A percentile compares a stretch with the other conserved stretches of the same genome.
These are phyloP conservation scores for Candida boidinii DNA, from an alignment of 805 yeast genomes.

Conservation along the genomic window DNA sequence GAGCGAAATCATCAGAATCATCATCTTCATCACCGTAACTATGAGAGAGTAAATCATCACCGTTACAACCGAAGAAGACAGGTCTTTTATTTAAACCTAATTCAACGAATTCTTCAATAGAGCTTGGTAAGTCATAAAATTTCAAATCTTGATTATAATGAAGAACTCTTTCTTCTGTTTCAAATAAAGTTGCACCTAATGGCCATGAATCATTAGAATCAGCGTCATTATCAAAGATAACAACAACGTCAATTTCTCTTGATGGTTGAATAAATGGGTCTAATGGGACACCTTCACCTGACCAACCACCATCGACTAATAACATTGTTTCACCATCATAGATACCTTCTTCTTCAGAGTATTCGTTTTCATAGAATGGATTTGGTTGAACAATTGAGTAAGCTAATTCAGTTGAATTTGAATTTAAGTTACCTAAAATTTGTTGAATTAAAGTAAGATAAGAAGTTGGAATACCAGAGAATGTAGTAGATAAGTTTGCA, in stretches of 20 bases:
- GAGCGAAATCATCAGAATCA: background rate
- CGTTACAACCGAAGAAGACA: conserved; percentile 36
- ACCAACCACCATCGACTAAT: conserved; percentile 38
- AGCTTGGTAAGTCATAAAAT: background rate
- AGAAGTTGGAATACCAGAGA: conserved; percentile 40
- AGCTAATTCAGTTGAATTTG: conserved; percentile 34
- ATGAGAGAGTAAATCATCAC: conserved; percentile 25
- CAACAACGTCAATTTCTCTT: conserved; percentile 29
- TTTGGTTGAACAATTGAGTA: conserved; percentile 56
- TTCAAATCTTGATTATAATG: background rate
- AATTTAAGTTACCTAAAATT: conserved; percentile 21
- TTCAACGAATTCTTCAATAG: conserved; percentile 10
- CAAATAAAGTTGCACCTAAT: conserved; percentile 43
- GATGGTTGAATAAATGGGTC: conserved; percentile 31
- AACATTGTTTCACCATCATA: conserved; percentile 14
- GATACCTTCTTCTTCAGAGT: conserved; percentile 6
- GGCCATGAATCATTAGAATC: conserved; percentile 47
- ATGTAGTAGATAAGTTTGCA: too few relatives aligned
- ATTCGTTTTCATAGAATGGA: conserved; percentile 37
- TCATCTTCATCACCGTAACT: conserved; percentile 6
- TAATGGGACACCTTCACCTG: conserved; percentile 39
- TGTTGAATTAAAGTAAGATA: conserved; percentile 35
- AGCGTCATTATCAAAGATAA: conserved; percentile 39
- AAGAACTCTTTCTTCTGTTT: background rate
- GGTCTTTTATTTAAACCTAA: conserved; percentile 20